phyloP scores from a whole-genome alignment of 768 basidiomycete genomes.

The Boletus rubescentipes region DNA sequence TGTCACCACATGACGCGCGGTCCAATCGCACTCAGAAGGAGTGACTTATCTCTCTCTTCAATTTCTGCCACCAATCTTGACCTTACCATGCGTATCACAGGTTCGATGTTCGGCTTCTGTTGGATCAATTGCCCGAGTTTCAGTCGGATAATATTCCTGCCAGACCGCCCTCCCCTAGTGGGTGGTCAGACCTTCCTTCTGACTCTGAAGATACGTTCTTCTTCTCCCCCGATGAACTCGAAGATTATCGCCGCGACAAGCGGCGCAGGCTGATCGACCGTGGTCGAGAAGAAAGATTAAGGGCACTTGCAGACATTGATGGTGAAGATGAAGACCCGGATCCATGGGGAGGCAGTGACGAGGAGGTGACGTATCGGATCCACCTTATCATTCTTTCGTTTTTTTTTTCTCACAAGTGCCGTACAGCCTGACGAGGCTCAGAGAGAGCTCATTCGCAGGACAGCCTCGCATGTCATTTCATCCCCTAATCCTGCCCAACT shows the following conservation, averaged over 20 bases:
- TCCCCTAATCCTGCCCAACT: slow-evolving; percentile 80
- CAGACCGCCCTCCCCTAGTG: slow-evolving; percentile 47
- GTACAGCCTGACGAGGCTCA: slow-evolving; percentile 59
- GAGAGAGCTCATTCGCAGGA: slow-evolving; percentile 68
- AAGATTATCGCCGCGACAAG: slow-evolving; percentile 67
- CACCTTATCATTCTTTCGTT: neutral
- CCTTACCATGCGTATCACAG: slow-evolving; percentile 41
- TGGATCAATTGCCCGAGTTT: slow-evolving; percentile 47
- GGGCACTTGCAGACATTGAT: slow-evolving; percentile 49
- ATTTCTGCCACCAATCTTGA: slow-evolving; percentile 6
- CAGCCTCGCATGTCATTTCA: slow-evolving; percentile 62
- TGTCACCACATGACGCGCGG: slow-evolving; percentile 3
- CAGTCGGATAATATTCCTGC: neutral
- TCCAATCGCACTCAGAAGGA: neutral
- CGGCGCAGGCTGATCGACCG: slow-evolving; percentile 60
- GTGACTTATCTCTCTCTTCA: slow-evolving; percentile 20
- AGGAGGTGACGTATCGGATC: slow-evolving; percentile 50
- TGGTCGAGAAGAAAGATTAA: slow-evolving; percentile 63
- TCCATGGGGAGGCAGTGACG: slow-evolving; percentile 66
- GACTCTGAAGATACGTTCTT: slow-evolving; percentile 87
- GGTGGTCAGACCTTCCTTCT: slow-evolving; percentile 85
- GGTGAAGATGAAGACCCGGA: slow-evolving; percentile 42
- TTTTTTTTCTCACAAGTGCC: slow-evolving; percentile 9
- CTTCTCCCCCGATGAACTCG: slow-evolving; percentile 62
- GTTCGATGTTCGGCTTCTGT: slow-evolving; percentile 77